phyloP scores from a whole-genome alignment of 176 grass and related monocot genomes.

The Avena sativa region DNA sequence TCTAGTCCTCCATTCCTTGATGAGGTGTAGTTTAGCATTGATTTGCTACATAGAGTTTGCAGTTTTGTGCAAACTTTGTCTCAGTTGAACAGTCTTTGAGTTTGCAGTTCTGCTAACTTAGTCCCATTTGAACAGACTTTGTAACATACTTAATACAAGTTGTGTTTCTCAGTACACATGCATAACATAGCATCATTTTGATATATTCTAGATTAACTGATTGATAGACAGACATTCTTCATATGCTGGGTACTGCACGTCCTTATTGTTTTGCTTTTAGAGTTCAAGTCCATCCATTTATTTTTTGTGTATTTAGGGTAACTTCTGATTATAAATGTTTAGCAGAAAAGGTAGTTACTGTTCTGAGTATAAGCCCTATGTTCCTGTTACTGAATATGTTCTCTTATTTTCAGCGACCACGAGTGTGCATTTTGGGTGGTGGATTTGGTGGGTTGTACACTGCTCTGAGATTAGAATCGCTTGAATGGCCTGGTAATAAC shows the following conservation, averaged over 20 bases:
- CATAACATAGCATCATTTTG: neutral
- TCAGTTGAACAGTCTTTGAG: neutral
- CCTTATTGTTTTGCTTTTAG: neutral
- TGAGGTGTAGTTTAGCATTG: too few relatives aligned
- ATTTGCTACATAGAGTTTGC: neutral
- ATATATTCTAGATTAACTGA: neutral
- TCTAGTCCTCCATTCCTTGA: too few relatives aligned
- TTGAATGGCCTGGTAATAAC: constrained; percentile 86
- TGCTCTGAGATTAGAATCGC: constrained; percentile 95
- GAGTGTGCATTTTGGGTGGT: constrained; percentile 91
- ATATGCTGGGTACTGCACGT: neutral
- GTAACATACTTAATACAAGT: neutral
- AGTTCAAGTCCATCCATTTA: neutral
- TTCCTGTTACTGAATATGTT: constrained; percentile 2
- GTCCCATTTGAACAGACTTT: neutral
- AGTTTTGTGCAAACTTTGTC: neutral
- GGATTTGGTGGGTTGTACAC: constrained; percentile 97
- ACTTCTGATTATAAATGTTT: neutral
- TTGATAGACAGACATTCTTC: neutral
- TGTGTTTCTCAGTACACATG: neutral
- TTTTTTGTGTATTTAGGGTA: neutral
- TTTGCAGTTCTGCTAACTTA: neutral
- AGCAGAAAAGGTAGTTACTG: neutral
- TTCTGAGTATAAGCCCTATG: neutral
- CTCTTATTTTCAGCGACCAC: constrained; percentile 63